phyloP scores from a whole-genome alignment of 257 asterid genomes.

The Jasminum sambac region DNA sequence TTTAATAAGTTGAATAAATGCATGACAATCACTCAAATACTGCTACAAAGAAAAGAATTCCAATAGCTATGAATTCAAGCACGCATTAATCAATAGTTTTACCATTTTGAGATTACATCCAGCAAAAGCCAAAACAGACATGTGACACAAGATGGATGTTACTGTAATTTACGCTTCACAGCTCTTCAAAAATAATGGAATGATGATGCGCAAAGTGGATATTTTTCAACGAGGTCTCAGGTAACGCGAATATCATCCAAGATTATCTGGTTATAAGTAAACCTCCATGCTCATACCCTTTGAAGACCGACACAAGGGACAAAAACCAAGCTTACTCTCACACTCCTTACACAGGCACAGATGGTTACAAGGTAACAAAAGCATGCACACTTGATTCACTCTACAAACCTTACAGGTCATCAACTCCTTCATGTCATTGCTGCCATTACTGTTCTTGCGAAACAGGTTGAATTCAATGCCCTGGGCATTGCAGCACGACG shows the following conservation, averaged over 20 bases:
- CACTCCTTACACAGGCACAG: slow-evolving; percentile 92
- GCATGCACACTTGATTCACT: slow-evolving; percentile 75
- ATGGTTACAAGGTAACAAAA: slow-evolving; percentile 94
- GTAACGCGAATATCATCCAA: slow-evolving; percentile 28
- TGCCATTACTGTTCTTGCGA: slow-evolving; percentile 44
- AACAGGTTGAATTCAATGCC: slow-evolving; percentile 46
- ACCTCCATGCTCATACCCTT: slow-evolving; percentile 90
- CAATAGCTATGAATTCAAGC: too few relatives aligned
- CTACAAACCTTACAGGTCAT: slow-evolving; percentile 88
- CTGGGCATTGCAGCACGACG: slow-evolving; percentile 77
- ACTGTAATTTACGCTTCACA: not conserved
- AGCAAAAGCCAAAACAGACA: not conserved
- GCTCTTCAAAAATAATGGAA: not conserved
- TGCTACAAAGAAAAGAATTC: too few relatives aligned
- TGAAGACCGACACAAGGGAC: slow-evolving; percentile 83
- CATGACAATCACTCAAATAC: too few relatives aligned
- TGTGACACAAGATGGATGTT: not conserved
- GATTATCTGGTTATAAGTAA: slow-evolving; percentile 51
- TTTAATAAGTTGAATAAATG: too few relatives aligned
- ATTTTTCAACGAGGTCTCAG: not conserved
- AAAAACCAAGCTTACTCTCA: slow-evolving; percentile 65
- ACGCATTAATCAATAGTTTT: too few relatives aligned
- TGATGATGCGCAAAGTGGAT: not conserved
- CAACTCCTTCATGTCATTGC: slow-evolving; percentile 52
- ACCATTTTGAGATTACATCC: not conserved